Percentiles rank a stretch among this genome's conserved stretches.
phyloP scores from a whole-genome alignment of 805 yeast species.

The Priceomyces castillae region DNA sequence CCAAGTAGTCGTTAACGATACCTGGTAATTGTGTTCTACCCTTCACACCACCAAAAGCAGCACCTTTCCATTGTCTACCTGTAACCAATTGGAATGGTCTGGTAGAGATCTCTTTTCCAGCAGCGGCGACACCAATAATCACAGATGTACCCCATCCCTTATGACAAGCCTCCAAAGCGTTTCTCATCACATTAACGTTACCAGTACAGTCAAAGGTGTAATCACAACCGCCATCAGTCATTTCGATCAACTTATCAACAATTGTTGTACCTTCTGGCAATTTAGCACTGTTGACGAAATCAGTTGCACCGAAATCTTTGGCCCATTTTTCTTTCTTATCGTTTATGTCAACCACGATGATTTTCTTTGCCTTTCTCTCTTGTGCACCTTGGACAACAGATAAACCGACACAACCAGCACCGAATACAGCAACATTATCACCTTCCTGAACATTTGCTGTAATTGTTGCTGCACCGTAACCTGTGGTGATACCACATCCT shows the following conservation, averaged over 20 bases:
- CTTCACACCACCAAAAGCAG: conserved; percentile 99
- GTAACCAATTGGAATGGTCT: conserved; percentile 99
- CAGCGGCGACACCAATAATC: conserved; percentile 97
- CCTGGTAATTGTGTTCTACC: conserved; percentile 95
- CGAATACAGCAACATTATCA: conserved; percentile 93
- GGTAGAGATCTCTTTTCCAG: conserved; percentile 94
- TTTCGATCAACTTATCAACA: conserved; percentile 77
- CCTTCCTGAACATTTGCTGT: conserved; percentile 90
- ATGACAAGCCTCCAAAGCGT: conserved; percentile 95
- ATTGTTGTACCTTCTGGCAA: conserved; percentile 71
- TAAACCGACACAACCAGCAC: conserved; percentile 97
- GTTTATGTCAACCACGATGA: conserved; percentile 85
- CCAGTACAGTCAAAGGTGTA: conserved; percentile 98
- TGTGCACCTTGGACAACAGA: conserved; percentile 95
- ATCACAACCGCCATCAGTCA: conserved; percentile 97
- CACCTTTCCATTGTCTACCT: conserved; percentile 98
- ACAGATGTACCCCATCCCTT: conserved; percentile 98
- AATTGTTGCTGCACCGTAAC: conserved; percentile 95
- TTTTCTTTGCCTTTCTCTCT: conserved; percentile 73
- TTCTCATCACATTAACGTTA: conserved; percentile 90
- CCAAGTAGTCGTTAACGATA: conserved; percentile 79
- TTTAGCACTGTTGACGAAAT: conserved; percentile 82
- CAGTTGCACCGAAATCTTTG: conserved; percentile 88
- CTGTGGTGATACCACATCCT: conserved; percentile 99
- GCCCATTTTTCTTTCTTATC: conserved; percentile 86